Conservation (phyloP, 495 filamentous ascomycete genomes). For the Beverwykella pulmonaria region DNA sequence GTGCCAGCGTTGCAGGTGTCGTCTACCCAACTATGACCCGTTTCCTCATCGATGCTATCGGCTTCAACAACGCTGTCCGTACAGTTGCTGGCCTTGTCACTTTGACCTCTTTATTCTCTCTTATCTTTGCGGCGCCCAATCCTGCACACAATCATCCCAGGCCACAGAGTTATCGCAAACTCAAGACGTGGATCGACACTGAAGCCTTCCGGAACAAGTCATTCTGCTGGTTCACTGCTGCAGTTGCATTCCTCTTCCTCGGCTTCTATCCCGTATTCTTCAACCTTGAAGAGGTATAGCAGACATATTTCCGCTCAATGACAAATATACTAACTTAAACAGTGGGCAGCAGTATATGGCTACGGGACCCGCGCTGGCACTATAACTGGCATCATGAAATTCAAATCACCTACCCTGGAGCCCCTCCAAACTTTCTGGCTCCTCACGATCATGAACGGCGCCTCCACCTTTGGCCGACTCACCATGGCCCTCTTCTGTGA, state of each 20-base stretch:
- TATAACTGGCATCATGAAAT: background rate
- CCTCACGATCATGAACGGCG: slow-evolving; percentile 50
- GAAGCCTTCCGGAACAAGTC: slow-evolving; percentile 43
- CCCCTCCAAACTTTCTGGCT: slow-evolving; percentile 50
- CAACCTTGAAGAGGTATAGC: slow-evolving; percentile 48
- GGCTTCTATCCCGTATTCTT: slow-evolving; percentile 53
- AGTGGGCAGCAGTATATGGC: slow-evolving; percentile 47
- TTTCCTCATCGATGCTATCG: slow-evolving; percentile 40
- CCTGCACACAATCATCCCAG: slow-evolving; percentile 35
- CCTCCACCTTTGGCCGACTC: slow-evolving; percentile 46
- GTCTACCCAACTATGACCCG: slow-evolving; percentile 47
- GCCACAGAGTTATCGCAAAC: slow-evolving; percentile 29
- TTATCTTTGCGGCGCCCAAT: slow-evolving; percentile 45
- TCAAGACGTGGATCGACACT: slow-evolving; percentile 43
- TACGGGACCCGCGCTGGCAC: slow-evolving; percentile 41
- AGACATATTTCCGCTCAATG: background rate
- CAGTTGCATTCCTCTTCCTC: slow-evolving; percentile 48
- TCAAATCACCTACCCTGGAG: slow-evolving; percentile 22
- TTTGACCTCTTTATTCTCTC: slow-evolving; percentile 41
- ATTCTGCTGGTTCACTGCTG: slow-evolving; percentile 44
- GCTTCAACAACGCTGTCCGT: slow-evolving; percentile 45
- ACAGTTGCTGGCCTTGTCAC: slow-evolving; percentile 41
- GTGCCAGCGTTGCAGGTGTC: slow-evolving; percentile 48
- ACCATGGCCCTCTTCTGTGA: slow-evolving; percentile 37
- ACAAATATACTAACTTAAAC: slow-evolving; percentile 6